phyloP scores from a whole-genome alignment of 2,329 filamentous ascomycete species.

The Plenodomus tracheiphilus region DNA sequence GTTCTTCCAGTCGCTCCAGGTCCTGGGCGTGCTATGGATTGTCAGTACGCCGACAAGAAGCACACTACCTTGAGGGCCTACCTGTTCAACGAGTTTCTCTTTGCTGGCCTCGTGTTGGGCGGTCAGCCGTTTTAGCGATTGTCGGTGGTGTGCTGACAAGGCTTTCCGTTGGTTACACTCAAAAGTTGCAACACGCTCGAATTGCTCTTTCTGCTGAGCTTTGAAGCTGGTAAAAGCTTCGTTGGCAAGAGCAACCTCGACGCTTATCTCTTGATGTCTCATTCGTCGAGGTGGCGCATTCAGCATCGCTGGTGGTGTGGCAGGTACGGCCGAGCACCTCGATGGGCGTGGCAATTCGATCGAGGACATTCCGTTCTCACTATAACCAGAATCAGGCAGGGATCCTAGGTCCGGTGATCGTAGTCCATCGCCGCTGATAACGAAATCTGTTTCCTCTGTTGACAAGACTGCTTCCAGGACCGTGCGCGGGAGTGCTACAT shows the following conservation, averaged over 20 bases:
- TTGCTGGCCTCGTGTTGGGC: conserved; percentile 24
- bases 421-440: conserved; percentile 15
- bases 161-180: conserved; percentile 40
- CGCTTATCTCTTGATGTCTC: conserved; percentile 20
- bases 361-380: conserved; percentile 29
- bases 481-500: conserved; percentile 43
- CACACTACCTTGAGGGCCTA: conserved; percentile 9
- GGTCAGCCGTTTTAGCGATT: conserved; percentile 23
- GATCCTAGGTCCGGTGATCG: conserved; percentile 20
- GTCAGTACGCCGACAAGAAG: conserved; percentile 20
- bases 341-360: conserved; percentile 18
- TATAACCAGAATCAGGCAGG: conserved; percentile 30
- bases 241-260: conserved; percentile 26
- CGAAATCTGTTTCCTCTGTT: conserved; percentile 42
- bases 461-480: conserved; percentile 46
- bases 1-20: conserved; percentile 50
- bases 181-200: conserved; percentile 34
- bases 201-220: conserved; percentile 34
- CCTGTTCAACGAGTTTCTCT: conserved; percentile 31
- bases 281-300: conserved; percentile 9
- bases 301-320: conserved; percentile 9
- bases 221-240: conserved; percentile 33
- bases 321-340: conserved; percentile 7
- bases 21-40: conserved; percentile 41
- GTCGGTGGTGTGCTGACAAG: conserved; percentile 29